A percentile compares a stretch with the other conserved stretches of the same genome.
These are phyloP conservation scores for Candida railenensis DNA, from an alignment of 805 yeast genomes.

Conservation along the genomic window DNA sequence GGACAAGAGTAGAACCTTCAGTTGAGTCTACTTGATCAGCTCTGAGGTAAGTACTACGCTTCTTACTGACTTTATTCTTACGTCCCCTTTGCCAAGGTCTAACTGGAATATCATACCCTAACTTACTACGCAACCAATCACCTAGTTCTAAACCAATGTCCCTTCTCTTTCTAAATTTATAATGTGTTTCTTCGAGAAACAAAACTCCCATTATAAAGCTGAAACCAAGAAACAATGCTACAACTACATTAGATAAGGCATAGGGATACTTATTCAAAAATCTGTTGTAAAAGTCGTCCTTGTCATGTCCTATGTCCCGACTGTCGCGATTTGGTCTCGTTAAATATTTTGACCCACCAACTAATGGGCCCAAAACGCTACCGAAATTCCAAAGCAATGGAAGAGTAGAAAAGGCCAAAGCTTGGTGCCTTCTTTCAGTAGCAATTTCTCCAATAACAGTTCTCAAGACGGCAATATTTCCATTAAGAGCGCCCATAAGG, in stretches of 20 bases:
- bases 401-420: conserved; percentile 59
- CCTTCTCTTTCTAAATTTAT: conserved; percentile 29
- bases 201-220: conserved; percentile 41
- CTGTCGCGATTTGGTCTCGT: conserved; percentile 42
- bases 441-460: conserved; percentile 64
- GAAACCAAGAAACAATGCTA: conserved; percentile 32
- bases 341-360: conserved; percentile 50
- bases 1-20: not conserved
- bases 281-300: conserved; percentile 8
- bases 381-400: conserved; percentile 66
- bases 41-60: not conserved
- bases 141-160: conserved; percentile 49
- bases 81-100: conserved; percentile 20
- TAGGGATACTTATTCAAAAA: conserved; percentile 44
- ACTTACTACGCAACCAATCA: conserved; percentile 22
- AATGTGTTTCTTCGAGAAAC: conserved; percentile 56
- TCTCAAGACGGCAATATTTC: conserved; percentile 64
- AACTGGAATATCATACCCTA: conserved; percentile 18
- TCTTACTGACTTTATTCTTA: not conserved
- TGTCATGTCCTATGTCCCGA: conserved; percentile 1
- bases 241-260: conserved; percentile 51
- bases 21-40: not conserved
- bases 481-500: conserved; percentile 57
- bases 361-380: conserved; percentile 57
- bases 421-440: conserved; percentile 55